Evolutionary conservation across 139 green algal genomes (phyloP), one percentile per base, ranked within the genome.

Genomic region (Zygnema circumcarinatum): DNA sequence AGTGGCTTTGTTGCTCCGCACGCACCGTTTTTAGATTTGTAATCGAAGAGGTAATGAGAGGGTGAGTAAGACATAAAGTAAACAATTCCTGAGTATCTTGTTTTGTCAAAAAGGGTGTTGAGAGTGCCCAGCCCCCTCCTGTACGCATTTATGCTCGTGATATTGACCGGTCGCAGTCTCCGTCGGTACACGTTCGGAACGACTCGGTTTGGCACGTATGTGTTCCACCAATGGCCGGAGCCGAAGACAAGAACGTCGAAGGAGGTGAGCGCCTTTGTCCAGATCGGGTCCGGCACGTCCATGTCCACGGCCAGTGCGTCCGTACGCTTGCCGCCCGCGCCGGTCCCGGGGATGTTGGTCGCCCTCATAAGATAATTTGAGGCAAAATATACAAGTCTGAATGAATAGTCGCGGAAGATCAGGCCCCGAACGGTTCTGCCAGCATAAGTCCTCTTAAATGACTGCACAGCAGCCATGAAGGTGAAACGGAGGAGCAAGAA

Each of bases 61-160:
- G 79, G 79, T 0, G 79, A 86, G 79, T 79, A 79, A 1, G 52
- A 53, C 0, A 86, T 20, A 62, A 53, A 86, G 79, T 79, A 86
- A 3, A 62, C 56, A 25, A 86, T 62, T 56, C 79, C 79, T 21
- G 25, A 33, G 79, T 41, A 86, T 33, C 53, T 40, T 25, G 29
- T 42, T 33, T 79, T 3, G 25, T 38, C n/a, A 20, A 86, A 21
- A 25, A 78, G 25, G 29, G 47, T 25, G 11, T 20, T 38, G 0
- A 86, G 22, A 33, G 39, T 76, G 25, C 32, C 0, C 25, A 86
- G 31, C 29, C 40, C 79, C 31, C 29, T 25, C 47, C 22, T 40
- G 79, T 86, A 62, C 21, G 79, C 79, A 36, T 29, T 22, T 1
- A 79, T 38, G 79, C 56, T 47, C 33, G 39, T 79, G 47, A 75